Conservation (phyloP, 495 filamentous ascomycete genomes). For the Ramalina intermedia region DNA sequence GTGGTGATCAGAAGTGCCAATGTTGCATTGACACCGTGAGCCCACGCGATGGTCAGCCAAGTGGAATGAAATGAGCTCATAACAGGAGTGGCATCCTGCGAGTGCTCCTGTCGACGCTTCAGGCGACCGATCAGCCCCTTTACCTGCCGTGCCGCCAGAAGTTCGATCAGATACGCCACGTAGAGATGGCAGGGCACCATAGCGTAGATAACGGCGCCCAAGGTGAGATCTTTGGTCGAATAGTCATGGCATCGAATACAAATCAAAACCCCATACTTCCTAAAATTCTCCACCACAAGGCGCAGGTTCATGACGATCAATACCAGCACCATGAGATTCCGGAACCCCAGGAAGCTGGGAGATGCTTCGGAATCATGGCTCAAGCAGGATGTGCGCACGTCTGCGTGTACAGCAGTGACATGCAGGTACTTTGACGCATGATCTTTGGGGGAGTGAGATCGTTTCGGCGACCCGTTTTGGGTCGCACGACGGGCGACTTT, state of each 20-base stretch:
- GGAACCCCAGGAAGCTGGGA: conserved; percentile 82
- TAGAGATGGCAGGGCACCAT: conserved; percentile 83
- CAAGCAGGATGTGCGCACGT: conserved; percentile 58
- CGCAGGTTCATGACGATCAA: conserved; percentile 86
- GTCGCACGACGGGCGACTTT: background rate
- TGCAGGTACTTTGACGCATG: conserved; percentile 57
- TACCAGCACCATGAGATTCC: conserved; percentile 92
- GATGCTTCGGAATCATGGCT: conserved; percentile 60
- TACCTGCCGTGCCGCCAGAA: conserved; percentile 62
- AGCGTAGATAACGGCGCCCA: conserved; percentile 63
- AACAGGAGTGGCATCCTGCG: conserved; percentile 27
- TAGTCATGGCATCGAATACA: conserved; percentile 87
- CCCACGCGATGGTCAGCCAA: conserved; percentile 63
- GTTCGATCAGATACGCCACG: conserved; percentile 75
- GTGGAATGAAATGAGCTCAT: conserved; percentile 45
- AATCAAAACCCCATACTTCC: conserved; percentile 95
- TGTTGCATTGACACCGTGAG: conserved; percentile 71
- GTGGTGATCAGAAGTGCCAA: conserved; percentile 70
- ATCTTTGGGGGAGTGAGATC: background rate
- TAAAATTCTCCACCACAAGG: conserved; percentile 90
- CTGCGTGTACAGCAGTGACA: conserved; percentile 69
- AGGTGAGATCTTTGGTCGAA: conserved; percentile 56
- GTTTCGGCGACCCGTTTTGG: background rate
- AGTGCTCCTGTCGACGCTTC: conserved; percentile 43
- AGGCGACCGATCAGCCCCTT: conserved; percentile 45